These are phyloP conservation scores for Suillus hirtellus DNA, from an alignment of 768 basidiomycete species.

Conservation along the genomic window DNA sequence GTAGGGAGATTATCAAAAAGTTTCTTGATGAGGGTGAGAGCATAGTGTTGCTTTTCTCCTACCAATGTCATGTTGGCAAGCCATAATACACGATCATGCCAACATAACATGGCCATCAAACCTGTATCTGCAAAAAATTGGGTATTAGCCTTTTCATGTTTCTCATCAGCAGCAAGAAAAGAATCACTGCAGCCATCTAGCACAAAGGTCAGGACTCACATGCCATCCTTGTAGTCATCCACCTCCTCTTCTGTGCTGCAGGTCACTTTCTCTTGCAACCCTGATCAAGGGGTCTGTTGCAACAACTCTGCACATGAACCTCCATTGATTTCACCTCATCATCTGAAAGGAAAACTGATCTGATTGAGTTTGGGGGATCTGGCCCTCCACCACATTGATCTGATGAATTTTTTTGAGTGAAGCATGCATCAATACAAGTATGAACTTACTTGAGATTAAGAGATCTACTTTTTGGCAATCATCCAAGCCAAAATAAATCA, in stretches of 20 bases:
- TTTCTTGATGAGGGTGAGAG: conserved; percentile 10
- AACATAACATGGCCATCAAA: conserved; percentile 24
- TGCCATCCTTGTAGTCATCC: conserved; percentile 16
- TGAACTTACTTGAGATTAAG: conserved; percentile 1
- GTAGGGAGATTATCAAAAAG: conserved; percentile 18
- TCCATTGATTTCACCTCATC: conserved; percentile 23
- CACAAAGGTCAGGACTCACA: conserved; percentile 29
- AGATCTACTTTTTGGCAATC: not conserved
- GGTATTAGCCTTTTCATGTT: conserved; percentile 19
- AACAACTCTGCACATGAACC: conserved; percentile 3
- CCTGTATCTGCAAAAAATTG: conserved; percentile 22
- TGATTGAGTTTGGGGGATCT: conserved; percentile 17
- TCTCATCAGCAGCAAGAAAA: conserved; percentile 24
- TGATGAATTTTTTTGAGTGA: conserved; percentile 30
- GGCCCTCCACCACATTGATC: conserved; percentile 14
- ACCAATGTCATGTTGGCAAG: conserved; percentile 21
- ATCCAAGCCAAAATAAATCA: conserved; percentile 25
- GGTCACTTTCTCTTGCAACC: not conserved
- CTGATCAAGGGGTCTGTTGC: not conserved
- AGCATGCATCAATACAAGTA: conserved; percentile 35
- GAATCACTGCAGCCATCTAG: conserved; percentile 33
- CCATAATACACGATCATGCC: conserved; percentile 23
- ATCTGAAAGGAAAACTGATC: conserved; percentile 22
- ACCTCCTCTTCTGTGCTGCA: not conserved
- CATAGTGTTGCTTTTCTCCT: conserved; percentile 21